These are phyloP conservation scores for Cryptococcus wingfieldii DNA, from an alignment of 1,284 basidiomycete species.

Conservation along the genomic window DNA sequence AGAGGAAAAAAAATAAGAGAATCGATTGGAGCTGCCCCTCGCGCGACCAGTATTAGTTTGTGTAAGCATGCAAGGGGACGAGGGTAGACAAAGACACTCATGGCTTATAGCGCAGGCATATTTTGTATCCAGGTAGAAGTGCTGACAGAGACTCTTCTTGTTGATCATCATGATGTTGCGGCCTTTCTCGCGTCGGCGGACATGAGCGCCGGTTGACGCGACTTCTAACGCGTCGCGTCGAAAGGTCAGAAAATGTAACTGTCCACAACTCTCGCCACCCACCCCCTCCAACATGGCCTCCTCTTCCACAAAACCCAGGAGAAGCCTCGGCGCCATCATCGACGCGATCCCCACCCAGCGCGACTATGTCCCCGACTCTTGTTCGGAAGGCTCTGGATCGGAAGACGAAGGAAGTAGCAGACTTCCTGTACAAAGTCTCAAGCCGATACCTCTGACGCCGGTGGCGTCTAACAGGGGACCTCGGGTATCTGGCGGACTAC, in stretches of 20 bases:
- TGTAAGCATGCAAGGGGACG: too few relatives aligned
- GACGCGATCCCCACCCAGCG: slow-evolving; percentile 18
- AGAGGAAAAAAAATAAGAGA: too few relatives aligned
- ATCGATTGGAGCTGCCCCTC: too few relatives aligned
- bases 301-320: slow-evolving; percentile 2
- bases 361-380: slow-evolving; percentile 25
- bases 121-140: too few relatives aligned
- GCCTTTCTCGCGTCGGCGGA: too few relatives aligned
- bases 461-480: neutral
- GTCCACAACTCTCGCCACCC: neutral
- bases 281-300: neutral
- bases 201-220: too few relatives aligned
- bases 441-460: slow-evolving; percentile 10
- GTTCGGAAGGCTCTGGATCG: slow-evolving; percentile 19
- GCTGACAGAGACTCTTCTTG: too few relatives aligned
- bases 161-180: too few relatives aligned
- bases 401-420: slow-evolving; percentile 1
- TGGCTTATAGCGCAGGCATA: too few relatives aligned
- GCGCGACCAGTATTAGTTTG: too few relatives aligned
- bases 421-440: slow-evolving; percentile 1
- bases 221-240: neutral
- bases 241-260: neutral
- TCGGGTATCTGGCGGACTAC: neutral
- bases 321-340: slow-evolving; percentile 15
- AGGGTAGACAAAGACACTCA: too few relatives aligned